Evolutionary conservation across 1,284 basidiomycete species (phyloP).

Genomic region (Microbotryomycetes sp.): DNA sequence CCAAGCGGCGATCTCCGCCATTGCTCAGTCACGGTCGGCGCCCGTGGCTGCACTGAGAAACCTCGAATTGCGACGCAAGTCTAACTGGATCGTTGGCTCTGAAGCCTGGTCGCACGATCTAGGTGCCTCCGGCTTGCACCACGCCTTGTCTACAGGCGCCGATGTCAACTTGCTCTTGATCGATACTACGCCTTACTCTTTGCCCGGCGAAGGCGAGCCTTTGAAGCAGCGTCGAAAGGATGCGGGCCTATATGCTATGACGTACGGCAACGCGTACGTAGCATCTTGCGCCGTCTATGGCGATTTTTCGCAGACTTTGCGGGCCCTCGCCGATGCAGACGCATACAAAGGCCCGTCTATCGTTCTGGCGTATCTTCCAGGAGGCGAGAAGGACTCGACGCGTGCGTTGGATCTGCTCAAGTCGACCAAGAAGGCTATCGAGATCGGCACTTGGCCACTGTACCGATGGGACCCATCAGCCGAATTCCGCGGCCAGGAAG

Average conservation of each 20-base stretch:
- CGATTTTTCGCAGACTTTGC: conserved; percentile 90
- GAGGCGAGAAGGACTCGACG: conserved; percentile 58
- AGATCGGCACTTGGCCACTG: conserved; percentile 94
- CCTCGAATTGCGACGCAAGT: conserved; percentile 57
- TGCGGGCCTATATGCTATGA: conserved; percentile 95
- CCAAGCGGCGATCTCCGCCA: conserved; percentile 7
- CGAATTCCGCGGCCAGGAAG: conserved; percentile 62
- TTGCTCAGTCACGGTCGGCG: conserved; percentile 9
- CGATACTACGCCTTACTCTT: conserved; percentile 75
- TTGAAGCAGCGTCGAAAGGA: conserved; percentile 54
- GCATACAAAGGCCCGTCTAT: conserved; percentile 82
- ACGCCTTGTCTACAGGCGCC: conserved; percentile 79
- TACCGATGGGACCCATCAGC: conserved; percentile 95
- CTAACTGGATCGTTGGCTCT: conserved; percentile 93
- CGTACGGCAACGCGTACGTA: conserved; percentile 93
- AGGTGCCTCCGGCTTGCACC: conserved; percentile 92
- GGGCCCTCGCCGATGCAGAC: conserved; percentile 87
- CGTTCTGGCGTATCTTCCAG: conserved; percentile 90
- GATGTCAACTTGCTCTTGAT: conserved; percentile 94
- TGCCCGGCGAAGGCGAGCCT: conserved; percentile 59
- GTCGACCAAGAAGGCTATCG: conserved; percentile 94
- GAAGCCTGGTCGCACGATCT: conserved; percentile 97
- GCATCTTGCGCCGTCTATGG: conserved; percentile 92
- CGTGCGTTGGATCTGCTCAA: conserved; percentile 83
- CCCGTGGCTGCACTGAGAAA: conserved; percentile 45